Evolutionary conservation across 2,329 filamentous ascomycete genomes (phyloP), one percentile per base, ranked within the genome.

Genomic region (Bertia moriformis): DNA sequence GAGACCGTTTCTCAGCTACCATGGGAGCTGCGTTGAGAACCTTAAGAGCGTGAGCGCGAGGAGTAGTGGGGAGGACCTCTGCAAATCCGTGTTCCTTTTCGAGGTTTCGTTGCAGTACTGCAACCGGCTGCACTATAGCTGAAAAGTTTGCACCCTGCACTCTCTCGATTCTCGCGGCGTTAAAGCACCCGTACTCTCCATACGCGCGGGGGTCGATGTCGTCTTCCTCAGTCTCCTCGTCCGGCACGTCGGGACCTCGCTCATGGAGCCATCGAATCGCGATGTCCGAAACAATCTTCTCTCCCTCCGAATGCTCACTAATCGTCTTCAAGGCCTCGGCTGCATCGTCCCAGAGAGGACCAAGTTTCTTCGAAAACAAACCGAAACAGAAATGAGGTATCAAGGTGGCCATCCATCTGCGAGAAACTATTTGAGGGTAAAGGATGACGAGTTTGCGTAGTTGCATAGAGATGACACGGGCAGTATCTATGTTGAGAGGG

Each of bases 371-470:
- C 14, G 75, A 71, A 18, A 80, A 62, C 29, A 80, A 51, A 38
- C 75, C 75, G 45, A 78, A 75, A 47, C 67, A 73, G 43, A 73
- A 79, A 15, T 63, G 63, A 0, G 73, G 70, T 18, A 79, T 61
- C 3, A 72, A 57, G 44, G 61, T 63, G 38, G 62, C 55, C 45
- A 75, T 55, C 56, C 65, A 65, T 17, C 58, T 56, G 38, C 68
- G 59, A 4, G 59, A 53, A 18, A 54, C 53, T 4, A 62, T 48
- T 18, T 58, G 51, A 12, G 61, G 55, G 45, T 76, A 79, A 18
- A 60, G 51, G n/a, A 66, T 57, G 2, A 65, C 65, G 41, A 79
- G 58, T 43, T 69, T 67, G 24, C 73, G 66, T 22, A 78, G 60
- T 22, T 75, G 67, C 69, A 79, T 76, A 2, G 72, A 67, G 14